phyloP scores from a whole-genome alignment of 768 basidiomycete species.

The Boletus huronensis region DNA sequence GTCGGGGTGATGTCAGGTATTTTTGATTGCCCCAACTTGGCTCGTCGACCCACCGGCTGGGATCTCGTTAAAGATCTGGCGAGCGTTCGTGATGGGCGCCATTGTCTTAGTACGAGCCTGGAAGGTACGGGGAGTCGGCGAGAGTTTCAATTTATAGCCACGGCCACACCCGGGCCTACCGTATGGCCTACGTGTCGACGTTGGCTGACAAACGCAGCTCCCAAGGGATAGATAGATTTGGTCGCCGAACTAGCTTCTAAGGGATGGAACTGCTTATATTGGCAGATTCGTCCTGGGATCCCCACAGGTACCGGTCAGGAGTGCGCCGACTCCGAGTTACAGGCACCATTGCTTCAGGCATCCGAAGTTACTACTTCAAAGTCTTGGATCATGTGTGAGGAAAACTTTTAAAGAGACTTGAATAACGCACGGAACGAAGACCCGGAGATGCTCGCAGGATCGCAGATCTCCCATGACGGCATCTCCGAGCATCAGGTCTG shows the following conservation, averaged over 20 bases:
- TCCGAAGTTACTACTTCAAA: too few species aligned
- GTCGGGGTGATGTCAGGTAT: not conserved
- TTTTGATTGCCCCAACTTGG: too few species aligned
- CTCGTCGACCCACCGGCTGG: conserved; percentile 18
- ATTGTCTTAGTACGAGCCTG: not conserved
- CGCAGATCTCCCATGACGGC: not conserved
- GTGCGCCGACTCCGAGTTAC: too few species aligned
- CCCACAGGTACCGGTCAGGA: too few species aligned
- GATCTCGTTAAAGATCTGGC: conserved; percentile 37
- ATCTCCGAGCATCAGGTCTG: too few species aligned
- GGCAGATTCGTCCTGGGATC: too few species aligned
- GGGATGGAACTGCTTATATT: too few species aligned
- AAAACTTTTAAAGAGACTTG: too few species aligned
- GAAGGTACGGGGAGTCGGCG: not conserved
- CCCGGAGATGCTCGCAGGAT: too few species aligned
- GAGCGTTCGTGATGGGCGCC: conserved; percentile 30
- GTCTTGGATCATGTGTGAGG: too few species aligned
- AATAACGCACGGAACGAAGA: not conserved
- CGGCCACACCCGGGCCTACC: not conserved
- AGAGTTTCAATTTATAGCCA: not conserved
- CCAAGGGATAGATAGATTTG: not conserved
- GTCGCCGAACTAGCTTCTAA: not conserved
- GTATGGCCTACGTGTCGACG: not conserved
- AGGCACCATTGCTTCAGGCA: too few species aligned
- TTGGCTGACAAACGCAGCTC: not conserved